A percentile compares a stretch with the other conserved stretches of the same genome.
phyloP scores from a whole-genome alignment of 768 basidiomycete genomes.

The Punctularia strigosozonata region DNA sequence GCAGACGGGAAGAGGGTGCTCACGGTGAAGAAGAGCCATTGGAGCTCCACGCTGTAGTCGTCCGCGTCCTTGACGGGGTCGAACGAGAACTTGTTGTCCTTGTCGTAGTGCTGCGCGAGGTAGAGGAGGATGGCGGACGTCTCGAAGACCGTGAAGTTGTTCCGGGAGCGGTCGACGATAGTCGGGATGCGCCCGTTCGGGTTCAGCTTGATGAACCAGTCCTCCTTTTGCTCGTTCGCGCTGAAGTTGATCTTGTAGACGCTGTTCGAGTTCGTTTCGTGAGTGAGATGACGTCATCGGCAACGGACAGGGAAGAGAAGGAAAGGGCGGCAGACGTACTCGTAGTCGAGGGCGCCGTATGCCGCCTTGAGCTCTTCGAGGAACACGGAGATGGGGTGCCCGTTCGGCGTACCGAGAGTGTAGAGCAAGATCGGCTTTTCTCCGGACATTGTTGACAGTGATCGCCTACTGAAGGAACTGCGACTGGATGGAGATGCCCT shows the following conservation, averaged over 20 bases:
- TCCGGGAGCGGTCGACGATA: slow-evolving; percentile 46
- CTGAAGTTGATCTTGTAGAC: slow-evolving; percentile 41
- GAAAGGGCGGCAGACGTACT: slow-evolving; percentile 20
- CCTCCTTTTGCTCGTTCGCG: slow-evolving; percentile 68
- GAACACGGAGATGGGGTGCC: slow-evolving; percentile 35
- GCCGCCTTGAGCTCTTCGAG: slow-evolving; percentile 47
- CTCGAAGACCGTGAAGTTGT: slow-evolving; percentile 63
- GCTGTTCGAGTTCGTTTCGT: slow-evolving; percentile 19
- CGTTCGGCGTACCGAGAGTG: slow-evolving; percentile 37
- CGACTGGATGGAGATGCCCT: neutral
- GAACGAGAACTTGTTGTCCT: slow-evolving; percentile 59
- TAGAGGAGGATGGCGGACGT: slow-evolving; percentile 78
- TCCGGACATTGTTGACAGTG: neutral
- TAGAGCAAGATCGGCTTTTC: neutral
- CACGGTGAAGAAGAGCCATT: slow-evolving; percentile 83
- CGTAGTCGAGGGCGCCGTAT: slow-evolving; percentile 33
- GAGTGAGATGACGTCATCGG: slow-evolving; percentile 1
- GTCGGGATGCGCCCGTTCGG: slow-evolving; percentile 67
- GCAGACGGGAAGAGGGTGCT: slow-evolving; percentile 9
- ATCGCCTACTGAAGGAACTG: neutral
- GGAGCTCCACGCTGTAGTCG: slow-evolving; percentile 59
- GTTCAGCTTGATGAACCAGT: slow-evolving; percentile 67
- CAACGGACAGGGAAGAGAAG: neutral
- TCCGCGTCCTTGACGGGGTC: slow-evolving; percentile 38
- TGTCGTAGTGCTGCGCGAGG: slow-evolving; percentile 72